These are phyloP conservation scores for Penicillium waksmanii DNA, from an alignment of 495 filamentous ascomycete genomes.

Conservation along the genomic window DNA sequence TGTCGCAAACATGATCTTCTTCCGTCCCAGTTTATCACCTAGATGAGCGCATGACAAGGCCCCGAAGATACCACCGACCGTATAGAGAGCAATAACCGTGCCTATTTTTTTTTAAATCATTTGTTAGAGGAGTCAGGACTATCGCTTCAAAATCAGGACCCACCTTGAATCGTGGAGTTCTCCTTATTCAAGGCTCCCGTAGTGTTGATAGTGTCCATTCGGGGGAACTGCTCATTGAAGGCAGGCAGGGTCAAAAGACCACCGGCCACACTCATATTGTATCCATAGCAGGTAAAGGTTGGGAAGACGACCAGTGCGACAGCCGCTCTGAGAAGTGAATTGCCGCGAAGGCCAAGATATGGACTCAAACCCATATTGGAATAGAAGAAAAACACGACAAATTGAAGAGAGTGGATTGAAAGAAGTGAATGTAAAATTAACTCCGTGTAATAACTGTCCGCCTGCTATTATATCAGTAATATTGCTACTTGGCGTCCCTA, in stretches of 20 bases:
- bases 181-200: conserved; percentile 31
- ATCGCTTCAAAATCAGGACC: conserved; percentile 1
- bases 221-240: conserved; percentile 52
- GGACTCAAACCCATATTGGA: conserved; percentile 27
- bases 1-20: conserved; percentile 34
- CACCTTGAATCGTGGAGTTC: conserved; percentile 48
- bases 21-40: conserved; percentile 33
- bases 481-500: not conserved
- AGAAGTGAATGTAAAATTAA: conserved; percentile 8
- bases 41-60: conserved; percentile 35
- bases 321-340: conserved; percentile 37
- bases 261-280: conserved; percentile 53
- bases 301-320: conserved; percentile 46
- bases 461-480: conserved; percentile 8
- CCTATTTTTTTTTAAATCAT: conserved; percentile 9
- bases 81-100: conserved; percentile 38
- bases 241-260: conserved; percentile 43
- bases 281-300: conserved; percentile 56
- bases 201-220: conserved; percentile 55
- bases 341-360: conserved; percentile 42
- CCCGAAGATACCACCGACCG: conserved; percentile 37
- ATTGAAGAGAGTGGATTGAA: conserved; percentile 9
- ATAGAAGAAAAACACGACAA: conserved; percentile 11
- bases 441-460: not conserved
- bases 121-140: too few species aligned